Evolutionary conservation across 2,329 filamentous ascomycete species (phyloP).

Genomic region (Cercospora berteroae): DNA sequence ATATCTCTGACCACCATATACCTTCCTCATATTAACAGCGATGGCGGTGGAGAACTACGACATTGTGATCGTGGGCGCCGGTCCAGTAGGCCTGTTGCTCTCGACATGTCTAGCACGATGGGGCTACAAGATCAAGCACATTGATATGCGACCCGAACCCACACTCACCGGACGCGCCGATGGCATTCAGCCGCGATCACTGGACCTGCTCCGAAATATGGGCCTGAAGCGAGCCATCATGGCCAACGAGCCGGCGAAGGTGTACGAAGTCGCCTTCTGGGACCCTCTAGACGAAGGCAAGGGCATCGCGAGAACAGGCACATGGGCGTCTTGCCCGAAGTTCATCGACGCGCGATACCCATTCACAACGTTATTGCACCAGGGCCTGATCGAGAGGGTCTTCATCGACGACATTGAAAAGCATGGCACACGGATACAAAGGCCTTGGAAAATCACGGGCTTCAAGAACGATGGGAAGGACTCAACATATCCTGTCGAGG

Average conservation of each 20-base stretch:
- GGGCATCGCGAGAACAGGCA: constrained; percentile 61
- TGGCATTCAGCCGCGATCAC: constrained; percentile 84
- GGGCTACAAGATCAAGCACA: constrained; percentile 94
- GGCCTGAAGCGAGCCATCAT: constrained; percentile 84
- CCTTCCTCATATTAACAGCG: not conserved
- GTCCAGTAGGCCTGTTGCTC: constrained; percentile 82
- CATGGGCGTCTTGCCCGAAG: constrained; percentile 82
- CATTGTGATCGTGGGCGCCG: constrained; percentile 81
- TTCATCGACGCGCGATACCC: constrained; percentile 69
- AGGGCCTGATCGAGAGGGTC: constrained; percentile 61
- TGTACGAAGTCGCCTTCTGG: constrained; percentile 71
- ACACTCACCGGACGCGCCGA: constrained; percentile 84
- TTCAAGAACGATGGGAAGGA: constrained; percentile 61
- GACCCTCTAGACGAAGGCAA: constrained; percentile 53
- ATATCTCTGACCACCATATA: not conserved
- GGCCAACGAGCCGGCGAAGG: constrained; percentile 80
- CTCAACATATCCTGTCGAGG: constrained; percentile 74
- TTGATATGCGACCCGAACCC: constrained; percentile 84
- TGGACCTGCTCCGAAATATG: constrained; percentile 86
- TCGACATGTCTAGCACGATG: constrained; percentile 85
- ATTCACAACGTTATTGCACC: constrained; percentile 62
- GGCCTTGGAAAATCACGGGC: constrained; percentile 61
- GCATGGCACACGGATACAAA: constrained; percentile 55
- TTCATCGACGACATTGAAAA: constrained; percentile 62
- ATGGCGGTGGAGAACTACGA: constrained; percentile 55